Base-by-base conservation (phyloP, 1,139 yeast genomes). In the Sugiyamaella pinicola region DNA sequence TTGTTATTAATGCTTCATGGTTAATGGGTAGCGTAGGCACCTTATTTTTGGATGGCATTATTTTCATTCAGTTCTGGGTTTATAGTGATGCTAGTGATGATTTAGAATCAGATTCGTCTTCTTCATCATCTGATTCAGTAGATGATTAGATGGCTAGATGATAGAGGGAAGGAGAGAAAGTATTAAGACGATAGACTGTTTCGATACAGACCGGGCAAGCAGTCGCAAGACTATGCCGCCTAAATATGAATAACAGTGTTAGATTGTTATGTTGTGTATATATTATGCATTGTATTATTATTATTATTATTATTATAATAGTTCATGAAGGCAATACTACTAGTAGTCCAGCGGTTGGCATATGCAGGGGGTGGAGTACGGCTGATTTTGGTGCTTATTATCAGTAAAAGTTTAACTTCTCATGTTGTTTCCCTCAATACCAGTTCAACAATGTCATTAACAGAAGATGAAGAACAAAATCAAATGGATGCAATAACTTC, bases 21-120 rank as follows among this genome's bases (percentile, higher is more conserved):
- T 76, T 93, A 55, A 83, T 91, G 1, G 99, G 99, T 0, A 84
- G 95, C 37, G 77, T 86, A 47, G 99, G 99, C 5, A 91, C 99
- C 4, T 76, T 93, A 61, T 74, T 79, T 1, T 78, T 91, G 70
- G 99, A 93, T 69, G 50, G 52, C 2, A 44, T 86, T 43, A 93
- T 93, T 19, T 91, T 93, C 64, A 70, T 82, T 43, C 99, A 93
- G 71, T 91, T 93, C 69, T 90, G 90, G 77, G 63, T 85, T 47
- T 91, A 91, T 72, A 84, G 82, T 13, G 39, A 43, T 22, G 35
- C 12, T 13, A 22, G 24, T 33, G 54, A 45, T 13, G 54, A 51
- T 33, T 42, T 38, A 9, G 52, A 50, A 18, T 38, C 43, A 10
- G 51, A 52, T 8, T 24, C 43, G 1, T 33, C 35, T 5, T 26